Evolutionary conservation across 441 rosid species (phyloP).

Genomic region (Corymbia citriodora): DNA sequence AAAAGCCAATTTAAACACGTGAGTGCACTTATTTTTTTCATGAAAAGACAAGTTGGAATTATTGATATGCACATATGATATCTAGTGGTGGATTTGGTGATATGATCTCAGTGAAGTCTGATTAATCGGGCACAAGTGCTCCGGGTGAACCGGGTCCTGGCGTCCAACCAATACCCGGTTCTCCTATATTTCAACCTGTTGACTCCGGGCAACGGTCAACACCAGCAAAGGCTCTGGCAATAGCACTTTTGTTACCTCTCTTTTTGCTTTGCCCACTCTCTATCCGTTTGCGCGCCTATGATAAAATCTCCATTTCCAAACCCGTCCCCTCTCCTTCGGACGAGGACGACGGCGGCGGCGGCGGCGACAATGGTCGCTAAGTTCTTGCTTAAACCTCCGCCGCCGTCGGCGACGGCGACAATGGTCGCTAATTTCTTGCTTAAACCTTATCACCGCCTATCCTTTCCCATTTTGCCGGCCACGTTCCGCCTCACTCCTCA

Average conservation of each 20-base stretch:
- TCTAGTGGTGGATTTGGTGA: too few relatives aligned
- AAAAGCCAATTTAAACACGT: background rate
- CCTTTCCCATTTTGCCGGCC: background rate
- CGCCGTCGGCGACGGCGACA: background rate
- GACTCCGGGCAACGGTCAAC: background rate
- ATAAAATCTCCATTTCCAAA: background rate
- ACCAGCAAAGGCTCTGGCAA: background rate
- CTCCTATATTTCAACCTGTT: background rate
- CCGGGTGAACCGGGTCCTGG: background rate
- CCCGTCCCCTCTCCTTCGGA: background rate
- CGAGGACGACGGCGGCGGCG: background rate
- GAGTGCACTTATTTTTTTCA: background rate
- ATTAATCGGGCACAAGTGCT: background rate
- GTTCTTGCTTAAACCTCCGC: background rate
- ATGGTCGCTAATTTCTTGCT: background rate
- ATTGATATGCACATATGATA: too few relatives aligned
- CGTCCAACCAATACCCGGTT: background rate
- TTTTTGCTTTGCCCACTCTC: background rate
- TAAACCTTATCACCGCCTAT: background rate
- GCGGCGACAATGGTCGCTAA: background rate
- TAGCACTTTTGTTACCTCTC: background rate
- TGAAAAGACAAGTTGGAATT: background rate
- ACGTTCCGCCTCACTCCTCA: constrained; percentile 8
- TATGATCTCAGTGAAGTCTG: background rate
- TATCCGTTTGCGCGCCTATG: background rate